Conservation (phyloP, 371 early-diverging fungal species). For the Smittium mucronatum region DNA sequence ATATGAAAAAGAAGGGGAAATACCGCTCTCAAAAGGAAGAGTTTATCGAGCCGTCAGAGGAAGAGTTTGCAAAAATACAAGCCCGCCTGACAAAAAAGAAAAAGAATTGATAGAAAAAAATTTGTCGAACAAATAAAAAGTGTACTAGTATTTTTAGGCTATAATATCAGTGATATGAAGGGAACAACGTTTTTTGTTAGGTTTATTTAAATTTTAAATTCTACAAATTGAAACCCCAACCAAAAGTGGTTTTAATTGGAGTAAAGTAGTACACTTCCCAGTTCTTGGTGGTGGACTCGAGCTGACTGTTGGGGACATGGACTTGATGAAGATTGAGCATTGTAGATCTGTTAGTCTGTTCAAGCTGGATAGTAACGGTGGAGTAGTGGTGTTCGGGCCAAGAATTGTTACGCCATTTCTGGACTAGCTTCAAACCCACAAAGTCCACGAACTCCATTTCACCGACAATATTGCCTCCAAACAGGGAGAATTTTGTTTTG, state of each 20-base stretch:
- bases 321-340: conserved; percentile 61
- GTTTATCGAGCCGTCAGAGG: conserved; percentile 42
- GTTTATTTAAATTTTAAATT: too few species aligned
- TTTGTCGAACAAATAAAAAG: too few species aligned
- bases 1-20: conserved; percentile 16
- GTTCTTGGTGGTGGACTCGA: conserved; percentile 65
- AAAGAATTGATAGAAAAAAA: too few species aligned
- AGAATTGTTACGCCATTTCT: conserved; percentile 67
- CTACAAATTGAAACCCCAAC: conserved; percentile 35
- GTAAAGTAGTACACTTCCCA: conserved; percentile 91
- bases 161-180: too few species aligned
- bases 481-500: conserved; percentile 55
- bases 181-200: too few species aligned
- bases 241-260: conserved; percentile 83
- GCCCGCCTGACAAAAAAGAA: conserved; percentile 35
- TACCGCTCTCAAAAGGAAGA: not conserved
- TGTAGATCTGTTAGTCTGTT: conserved; percentile 54
- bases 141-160: too few species aligned
- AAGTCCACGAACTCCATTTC: conserved; percentile 52
- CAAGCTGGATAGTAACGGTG: conserved; percentile 58
- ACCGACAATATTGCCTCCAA: conserved; percentile 82
- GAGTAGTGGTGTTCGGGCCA: conserved; percentile 85
- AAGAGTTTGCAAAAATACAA: conserved; percentile 45
- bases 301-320: conserved; percentile 80
- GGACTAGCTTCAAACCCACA: conserved; percentile 57